phyloP scores from a whole-genome alignment of 495 filamentous ascomycete species.

The Pyrenopolyporus hunteri region DNA sequence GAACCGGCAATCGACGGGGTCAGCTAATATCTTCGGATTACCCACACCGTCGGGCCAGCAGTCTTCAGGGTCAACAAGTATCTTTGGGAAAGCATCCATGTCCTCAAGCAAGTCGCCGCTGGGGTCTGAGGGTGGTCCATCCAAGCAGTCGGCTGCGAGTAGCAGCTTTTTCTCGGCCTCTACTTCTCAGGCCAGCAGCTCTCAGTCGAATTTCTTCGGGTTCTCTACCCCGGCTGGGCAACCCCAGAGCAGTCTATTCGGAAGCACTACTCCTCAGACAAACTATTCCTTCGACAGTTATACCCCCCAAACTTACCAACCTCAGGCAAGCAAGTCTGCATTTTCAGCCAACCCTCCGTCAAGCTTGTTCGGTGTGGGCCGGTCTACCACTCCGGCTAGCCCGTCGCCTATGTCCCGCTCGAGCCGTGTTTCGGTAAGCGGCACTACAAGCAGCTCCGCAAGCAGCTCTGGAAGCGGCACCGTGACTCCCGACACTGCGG shows the following conservation, averaged over 20 bases:
- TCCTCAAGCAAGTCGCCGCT: not conserved
- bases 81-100: not conserved
- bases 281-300: not conserved
- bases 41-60: no score
- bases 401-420: conserved; percentile 12
- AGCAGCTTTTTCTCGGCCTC: not conserved
- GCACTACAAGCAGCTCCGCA: not conserved
- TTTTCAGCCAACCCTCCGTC: not conserved
- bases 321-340: not conserved
- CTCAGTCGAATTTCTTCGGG: not conserved
- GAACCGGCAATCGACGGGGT: no score
- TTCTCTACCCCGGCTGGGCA: not conserved
- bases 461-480: not conserved
- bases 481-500: not conserved
- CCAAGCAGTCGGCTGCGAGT: not conserved
- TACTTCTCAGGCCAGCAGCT: not conserved
- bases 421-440: not conserved
- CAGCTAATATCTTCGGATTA: no score
- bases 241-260: not conserved
- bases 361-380: conserved; percentile 1
- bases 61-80: no score
- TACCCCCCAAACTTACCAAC: not conserved
- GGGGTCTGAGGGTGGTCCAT: not conserved
- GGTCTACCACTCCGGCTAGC: not conserved
- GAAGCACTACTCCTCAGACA: not conserved